Evolutionary conservation across 2,329 filamentous ascomycete genomes (phyloP).

Genomic region (Dendrostoma leiphaemia): DNA sequence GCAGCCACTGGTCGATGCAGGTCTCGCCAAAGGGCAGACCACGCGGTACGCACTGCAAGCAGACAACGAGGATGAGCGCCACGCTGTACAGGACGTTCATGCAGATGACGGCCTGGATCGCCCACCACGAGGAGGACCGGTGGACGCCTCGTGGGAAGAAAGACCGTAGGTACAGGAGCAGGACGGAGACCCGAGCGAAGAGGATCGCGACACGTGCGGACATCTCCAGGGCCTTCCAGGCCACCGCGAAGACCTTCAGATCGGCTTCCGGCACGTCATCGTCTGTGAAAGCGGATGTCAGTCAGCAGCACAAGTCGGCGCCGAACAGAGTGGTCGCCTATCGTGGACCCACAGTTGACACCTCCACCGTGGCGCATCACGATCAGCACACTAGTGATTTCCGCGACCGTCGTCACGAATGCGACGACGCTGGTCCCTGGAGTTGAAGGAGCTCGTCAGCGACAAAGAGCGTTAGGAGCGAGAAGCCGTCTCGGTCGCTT

Average conservation of each 20-base stretch:
- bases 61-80: slow-evolving; percentile 24
- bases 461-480: neutral
- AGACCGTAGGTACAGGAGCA: slow-evolving; percentile 40
- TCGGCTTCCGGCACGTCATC: slow-evolving; percentile 19
- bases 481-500: slow-evolving; percentile 2
- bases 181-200: slow-evolving; percentile 25
- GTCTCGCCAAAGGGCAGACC: slow-evolving; percentile 22
- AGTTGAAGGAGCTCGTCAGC: neutral
- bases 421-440: slow-evolving; percentile 23
- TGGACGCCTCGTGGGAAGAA: slow-evolving; percentile 46
- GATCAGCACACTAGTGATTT: slow-evolving; percentile 19
- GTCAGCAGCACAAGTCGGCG: neutral
- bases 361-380: slow-evolving; percentile 22
- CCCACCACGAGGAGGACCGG: slow-evolving; percentile 20
- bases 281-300: neutral
- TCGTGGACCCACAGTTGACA: neutral
- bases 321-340: no score
- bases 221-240: slow-evolving; percentile 25
- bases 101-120: slow-evolving; percentile 23
- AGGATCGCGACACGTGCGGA: slow-evolving; percentile 25
- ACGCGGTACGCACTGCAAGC: slow-evolving; percentile 24
- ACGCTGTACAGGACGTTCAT: slow-evolving; percentile 25
- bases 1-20: slow-evolving; percentile 24
- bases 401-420: slow-evolving; percentile 20
- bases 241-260: slow-evolving; percentile 17